A percentile compares a stretch with the other conserved stretches of the same genome.
These are phyloP conservation scores for Prunus yedoensis DNA, from an alignment of 331 rosid species.

Conservation along the genomic window DNA sequence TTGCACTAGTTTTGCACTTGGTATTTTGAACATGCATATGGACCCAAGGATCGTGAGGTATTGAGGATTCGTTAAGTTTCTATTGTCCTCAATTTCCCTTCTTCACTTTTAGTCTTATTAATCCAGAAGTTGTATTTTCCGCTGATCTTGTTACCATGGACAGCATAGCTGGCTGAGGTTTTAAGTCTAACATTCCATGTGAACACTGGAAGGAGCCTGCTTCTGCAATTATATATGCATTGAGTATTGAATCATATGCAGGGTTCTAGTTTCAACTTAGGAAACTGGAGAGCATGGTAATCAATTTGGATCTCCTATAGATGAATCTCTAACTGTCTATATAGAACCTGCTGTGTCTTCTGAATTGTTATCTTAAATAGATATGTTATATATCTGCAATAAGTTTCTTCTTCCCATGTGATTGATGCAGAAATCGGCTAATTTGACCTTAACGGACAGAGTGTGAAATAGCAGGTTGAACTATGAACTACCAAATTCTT, in stretches of 20 bases:
- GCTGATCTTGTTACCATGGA: constrained; percentile 20
- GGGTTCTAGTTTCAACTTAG: constrained; percentile 20
- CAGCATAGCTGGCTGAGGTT: constrained; percentile 9
- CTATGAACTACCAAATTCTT: constrained; percentile 24
- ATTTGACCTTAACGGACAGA: constrained; percentile 28
- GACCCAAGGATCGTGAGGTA: neutral
- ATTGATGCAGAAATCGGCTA: constrained; percentile 32
- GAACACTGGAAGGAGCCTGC: constrained; percentile 12
- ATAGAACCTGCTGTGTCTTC: constrained; percentile 27
- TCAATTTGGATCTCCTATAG: constrained; percentile 28
- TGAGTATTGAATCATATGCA: constrained; percentile 9
- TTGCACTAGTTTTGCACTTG: neutral
- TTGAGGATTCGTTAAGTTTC: constrained; percentile 13
- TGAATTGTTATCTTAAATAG: constrained; percentile 25
- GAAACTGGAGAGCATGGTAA: constrained; percentile 9
- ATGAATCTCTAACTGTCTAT: constrained; percentile 16
- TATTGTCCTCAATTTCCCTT: neutral
- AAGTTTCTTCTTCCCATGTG: constrained; percentile 20
- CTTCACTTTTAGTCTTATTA: constrained; percentile 2
- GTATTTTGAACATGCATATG: neutral
- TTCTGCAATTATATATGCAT: constrained; percentile 1
- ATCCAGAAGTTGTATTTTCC: constrained; percentile 12
- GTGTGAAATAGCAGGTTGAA: constrained; percentile 19
- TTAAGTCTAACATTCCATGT: constrained; percentile 6
- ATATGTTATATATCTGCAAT: constrained; percentile 21